Base-by-base conservation (phyloP, 352 stramenopile species). In the Globisporangium apiculatum region DNA sequence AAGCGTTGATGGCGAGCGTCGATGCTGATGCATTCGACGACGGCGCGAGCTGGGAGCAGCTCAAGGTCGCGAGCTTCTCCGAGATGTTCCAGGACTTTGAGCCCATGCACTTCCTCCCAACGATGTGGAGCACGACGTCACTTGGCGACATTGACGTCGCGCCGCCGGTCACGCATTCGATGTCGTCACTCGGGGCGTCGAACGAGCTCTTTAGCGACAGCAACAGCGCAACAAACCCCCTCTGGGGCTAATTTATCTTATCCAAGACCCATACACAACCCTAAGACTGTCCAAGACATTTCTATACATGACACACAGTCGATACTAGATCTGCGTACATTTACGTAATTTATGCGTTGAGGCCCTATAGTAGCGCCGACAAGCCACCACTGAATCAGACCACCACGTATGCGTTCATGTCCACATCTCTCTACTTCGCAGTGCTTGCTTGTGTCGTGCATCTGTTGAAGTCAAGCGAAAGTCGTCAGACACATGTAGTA, bases 71-170 rank as follows among this genome's bases (percentile, higher is more conserved):
- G 47, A 71, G 64, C 24, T 53, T 81, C 41, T 67, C 66, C 60
- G 66, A 82, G 58, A 73, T 79, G 46, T 77, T 83, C 47, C 48
- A 69, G n/a, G 73, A 76, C 40, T 78, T 71, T 60, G 72, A 82
- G 36, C 73, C 68, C 8, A 61, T 64, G 56, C 61, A 59, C n/a
- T 65, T 74, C 9, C 7, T 61, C 4, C 66, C 73, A 10, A 56
- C 73, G 11, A 73, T 76, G 66, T 83, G 73, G 73, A 83, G 73
- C 54, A 79, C 73, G 38, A 76, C 75, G 51, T 83, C 73, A 53
- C 66, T 83, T 12, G 73, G 54, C 38, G 58, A 64, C 59, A 45
- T 65, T n/a, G 59, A 80, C 43, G 65, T 24, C 18, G 18, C 18
- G 18, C 18, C 18, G 18, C 1, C 18, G 18, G 18, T 24, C 18